Evolutionary conservation across 176 grass and related monocot species (phyloP).

Genomic region (Rhipidocladum racemiflorum): DNA sequence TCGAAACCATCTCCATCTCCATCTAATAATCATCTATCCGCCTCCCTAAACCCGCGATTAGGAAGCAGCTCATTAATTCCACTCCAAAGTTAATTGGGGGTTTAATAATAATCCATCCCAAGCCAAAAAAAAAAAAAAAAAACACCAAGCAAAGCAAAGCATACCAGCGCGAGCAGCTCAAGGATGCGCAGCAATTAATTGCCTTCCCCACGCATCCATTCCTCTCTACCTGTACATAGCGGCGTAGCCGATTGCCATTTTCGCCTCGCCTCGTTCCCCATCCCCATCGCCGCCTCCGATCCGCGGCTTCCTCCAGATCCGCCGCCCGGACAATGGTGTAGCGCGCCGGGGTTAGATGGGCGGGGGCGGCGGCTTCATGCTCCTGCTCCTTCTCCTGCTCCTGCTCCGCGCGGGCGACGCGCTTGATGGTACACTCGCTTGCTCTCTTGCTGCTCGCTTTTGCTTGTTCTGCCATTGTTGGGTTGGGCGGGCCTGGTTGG

Average conservation of each 20-base stretch:
- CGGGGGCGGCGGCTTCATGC: neutral
- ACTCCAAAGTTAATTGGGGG: neutral
- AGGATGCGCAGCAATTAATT: conserved; percentile 38
- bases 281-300: conserved; percentile 13
- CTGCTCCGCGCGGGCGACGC: conserved; percentile 8
- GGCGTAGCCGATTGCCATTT: too few species aligned
- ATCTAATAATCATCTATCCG: too few species aligned
- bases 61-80: conserved; percentile 28
- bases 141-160: neutral
- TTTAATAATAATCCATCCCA: conserved; percentile 8
- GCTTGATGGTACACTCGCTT: conserved; percentile 16
- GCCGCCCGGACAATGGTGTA: conserved; percentile 34
- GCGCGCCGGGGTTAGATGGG: conserved; percentile 1
- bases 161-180: neutral
- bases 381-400: neutral
- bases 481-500: neutral
- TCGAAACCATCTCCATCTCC: neutral
- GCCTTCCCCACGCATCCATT: neutral
- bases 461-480: neutral
- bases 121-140: too few species aligned
- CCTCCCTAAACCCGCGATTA: conserved; percentile 9
- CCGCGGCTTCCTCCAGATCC: conserved; percentile 32
- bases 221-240: too few species aligned
- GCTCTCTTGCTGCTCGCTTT: neutral
- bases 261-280: neutral